phyloP scores from a whole-genome alignment of 2,329 filamentous ascomycete species.

The Lasiodiplodia hormozganensis region DNA sequence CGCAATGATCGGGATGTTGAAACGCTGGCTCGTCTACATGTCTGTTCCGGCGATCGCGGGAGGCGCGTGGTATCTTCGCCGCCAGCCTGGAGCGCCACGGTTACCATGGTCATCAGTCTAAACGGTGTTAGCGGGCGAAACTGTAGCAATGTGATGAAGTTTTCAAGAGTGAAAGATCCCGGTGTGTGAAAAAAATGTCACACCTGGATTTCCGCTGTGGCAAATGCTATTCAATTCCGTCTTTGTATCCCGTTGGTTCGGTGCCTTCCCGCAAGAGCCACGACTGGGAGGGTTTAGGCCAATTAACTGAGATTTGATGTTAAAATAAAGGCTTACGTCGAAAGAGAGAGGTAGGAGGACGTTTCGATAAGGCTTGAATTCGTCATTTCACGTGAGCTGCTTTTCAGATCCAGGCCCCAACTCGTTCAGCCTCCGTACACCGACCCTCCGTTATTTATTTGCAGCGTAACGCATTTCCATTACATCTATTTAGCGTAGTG shows the following conservation, averaged over 20 bases:
- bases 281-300: neutral
- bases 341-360: neutral
- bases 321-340: neutral
- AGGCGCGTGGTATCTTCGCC: neutral
- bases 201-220: neutral
- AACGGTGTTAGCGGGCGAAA: neutral
- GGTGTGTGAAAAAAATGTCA: neutral
- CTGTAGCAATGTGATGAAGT: neutral
- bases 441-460: neutral
- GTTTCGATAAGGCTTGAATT: conserved; percentile 14
- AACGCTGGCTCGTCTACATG: neutral
- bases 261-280: neutral
- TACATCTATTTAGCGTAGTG: too few species aligned
- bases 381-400: conserved; percentile 21
- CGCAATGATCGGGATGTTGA: neutral
- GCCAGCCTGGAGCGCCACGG: neutral
- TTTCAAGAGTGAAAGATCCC: neutral
- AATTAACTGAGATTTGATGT: neutral
- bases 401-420: neutral
- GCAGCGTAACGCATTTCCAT: neutral
- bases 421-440: neutral
- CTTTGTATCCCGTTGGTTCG: neutral
- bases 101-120: neutral
- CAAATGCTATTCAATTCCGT: neutral
- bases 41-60: neutral